These are phyloP conservation scores for Cicer arietinum DNA, from an alignment of 306 rosid species.

Conservation along the genomic window DNA sequence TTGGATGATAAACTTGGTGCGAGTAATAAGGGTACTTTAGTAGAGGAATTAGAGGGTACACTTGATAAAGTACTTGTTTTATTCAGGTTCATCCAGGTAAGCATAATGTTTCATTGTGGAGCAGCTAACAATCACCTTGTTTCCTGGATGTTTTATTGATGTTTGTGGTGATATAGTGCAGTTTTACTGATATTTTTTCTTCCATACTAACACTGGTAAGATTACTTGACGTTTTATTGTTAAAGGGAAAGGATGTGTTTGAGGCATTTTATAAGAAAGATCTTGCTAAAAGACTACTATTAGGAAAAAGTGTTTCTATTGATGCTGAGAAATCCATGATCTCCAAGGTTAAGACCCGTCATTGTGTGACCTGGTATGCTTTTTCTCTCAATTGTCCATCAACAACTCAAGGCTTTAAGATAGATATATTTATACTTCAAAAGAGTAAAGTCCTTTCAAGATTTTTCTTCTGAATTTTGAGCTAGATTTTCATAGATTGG, in stretches of 20 bases:
- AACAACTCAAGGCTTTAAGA: background rate
- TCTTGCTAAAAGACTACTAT: conserved; percentile 92
- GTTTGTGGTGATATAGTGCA: conserved; percentile 26
- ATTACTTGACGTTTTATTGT: conserved; percentile 33
- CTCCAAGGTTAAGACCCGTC: conserved; percentile 85
- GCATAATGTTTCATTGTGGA: conserved; percentile 41
- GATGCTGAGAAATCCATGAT: conserved; percentile 99
- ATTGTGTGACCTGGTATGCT: conserved; percentile 78
- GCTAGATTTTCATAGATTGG: conserved; percentile 4
- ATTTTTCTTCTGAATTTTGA: background rate
- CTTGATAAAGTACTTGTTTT: conserved; percentile 94
- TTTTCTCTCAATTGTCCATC: conserved; percentile 5
- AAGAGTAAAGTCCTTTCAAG: background rate
- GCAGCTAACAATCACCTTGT: conserved; percentile 35
- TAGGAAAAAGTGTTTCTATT: conserved; percentile 98
- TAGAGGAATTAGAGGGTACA: conserved; percentile 93
- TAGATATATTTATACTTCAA: background rate
- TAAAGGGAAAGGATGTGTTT: conserved; percentile 95
- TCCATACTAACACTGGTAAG: conserved; percentile 44
- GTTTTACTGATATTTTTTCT: conserved; percentile 40
- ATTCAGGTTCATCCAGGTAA: conserved; percentile 95
- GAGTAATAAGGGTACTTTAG: conserved; percentile 98
- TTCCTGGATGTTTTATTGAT: conserved; percentile 26
- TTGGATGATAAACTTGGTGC: conserved; percentile 99
- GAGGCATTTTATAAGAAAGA: conserved; percentile 99